Conservation (phyloP, 2,329 filamentous ascomycete species). For the Mycosphaerella arachidis region DNA sequence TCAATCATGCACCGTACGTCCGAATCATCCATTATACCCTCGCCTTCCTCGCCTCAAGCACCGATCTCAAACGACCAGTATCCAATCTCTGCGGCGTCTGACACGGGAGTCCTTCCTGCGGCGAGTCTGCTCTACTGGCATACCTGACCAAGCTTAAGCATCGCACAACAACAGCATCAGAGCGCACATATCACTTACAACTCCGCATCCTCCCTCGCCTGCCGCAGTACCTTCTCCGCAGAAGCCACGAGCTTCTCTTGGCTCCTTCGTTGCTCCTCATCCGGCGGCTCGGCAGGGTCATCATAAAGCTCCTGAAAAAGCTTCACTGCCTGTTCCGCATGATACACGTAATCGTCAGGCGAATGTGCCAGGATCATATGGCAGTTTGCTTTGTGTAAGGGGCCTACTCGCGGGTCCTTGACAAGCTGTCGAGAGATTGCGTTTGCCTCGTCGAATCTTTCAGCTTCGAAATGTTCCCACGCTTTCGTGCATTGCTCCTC, state of each 20-base stretch:
- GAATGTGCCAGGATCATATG: constrained; percentile 16
- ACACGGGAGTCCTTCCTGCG: neutral
- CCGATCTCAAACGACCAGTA: neutral
- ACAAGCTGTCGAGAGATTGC: constrained; percentile 7
- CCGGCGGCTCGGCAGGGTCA: constrained; percentile 9
- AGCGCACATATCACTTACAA: constrained; percentile 9
- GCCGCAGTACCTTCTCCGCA: constrained; percentile 7
- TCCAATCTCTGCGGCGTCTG: neutral
- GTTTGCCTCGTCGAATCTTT: constrained; percentile 14
- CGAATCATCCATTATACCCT: neutral
- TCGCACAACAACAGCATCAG: neutral
- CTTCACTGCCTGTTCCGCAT: constrained; percentile 10
- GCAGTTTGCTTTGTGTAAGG: constrained; percentile 14
- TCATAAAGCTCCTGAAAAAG: constrained; percentile 10
- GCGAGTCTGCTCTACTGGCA: constrained; percentile 2
- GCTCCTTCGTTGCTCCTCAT: constrained; percentile 10
- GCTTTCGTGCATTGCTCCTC: constrained; percentile 11
- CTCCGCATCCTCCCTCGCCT: constrained; percentile 8
- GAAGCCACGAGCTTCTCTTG: constrained; percentile 9
- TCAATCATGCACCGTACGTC: too few species aligned
- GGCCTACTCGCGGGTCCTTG: constrained; percentile 9
- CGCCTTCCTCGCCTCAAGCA: constrained; percentile 1
- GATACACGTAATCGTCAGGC: constrained; percentile 17
- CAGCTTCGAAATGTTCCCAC: constrained; percentile 12
- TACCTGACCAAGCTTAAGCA: neutral